Conservation (phyloP, 2,329 filamentous ascomycete species). For the Cladosporium sp. region DNA sequence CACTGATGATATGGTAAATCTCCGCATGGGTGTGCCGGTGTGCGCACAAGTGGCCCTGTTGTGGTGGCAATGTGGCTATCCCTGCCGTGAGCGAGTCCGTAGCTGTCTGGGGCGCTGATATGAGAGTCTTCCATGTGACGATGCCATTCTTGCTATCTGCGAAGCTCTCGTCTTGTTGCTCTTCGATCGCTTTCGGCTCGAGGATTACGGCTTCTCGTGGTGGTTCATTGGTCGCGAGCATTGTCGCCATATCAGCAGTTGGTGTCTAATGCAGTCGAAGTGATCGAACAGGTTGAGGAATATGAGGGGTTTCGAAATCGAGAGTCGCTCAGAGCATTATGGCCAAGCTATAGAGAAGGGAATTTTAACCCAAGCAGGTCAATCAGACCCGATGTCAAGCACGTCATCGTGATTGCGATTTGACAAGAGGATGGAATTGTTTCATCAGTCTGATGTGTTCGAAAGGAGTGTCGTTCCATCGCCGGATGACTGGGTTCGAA, state of each 20-base stretch:
- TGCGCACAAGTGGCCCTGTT: constrained; percentile 32
- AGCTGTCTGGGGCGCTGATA: constrained; percentile 33
- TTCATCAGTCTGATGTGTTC: too few relatives aligned
- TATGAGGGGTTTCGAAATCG: neutral
- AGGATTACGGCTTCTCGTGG: neutral
- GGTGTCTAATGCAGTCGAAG: neutral
- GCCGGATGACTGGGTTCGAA: too few relatives aligned
- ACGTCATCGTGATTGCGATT: neutral
- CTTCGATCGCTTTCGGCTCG: neutral
- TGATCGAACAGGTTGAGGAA: neutral
- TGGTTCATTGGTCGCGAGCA: neutral
- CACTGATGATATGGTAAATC: constrained; percentile 40
- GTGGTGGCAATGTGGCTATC: constrained; percentile 33
- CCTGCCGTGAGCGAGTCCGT: constrained; percentile 37
- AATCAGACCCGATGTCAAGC: neutral
- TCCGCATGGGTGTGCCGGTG: constrained; percentile 43
- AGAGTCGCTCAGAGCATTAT: neutral
- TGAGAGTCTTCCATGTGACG: constrained; percentile 39
- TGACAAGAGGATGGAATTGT: too few relatives aligned
- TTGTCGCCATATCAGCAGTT: neutral
- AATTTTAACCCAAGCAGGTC: neutral
- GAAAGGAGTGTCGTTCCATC: too few relatives aligned
- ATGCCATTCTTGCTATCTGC: constrained; percentile 17
- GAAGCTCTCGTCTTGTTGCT: neutral
- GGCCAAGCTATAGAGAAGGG: neutral